Evolutionary conservation across 129 eudicot genomes (phyloP), one percentile per base, ranked within the genome.

Genomic region (Dittrichia graveolens): DNA sequence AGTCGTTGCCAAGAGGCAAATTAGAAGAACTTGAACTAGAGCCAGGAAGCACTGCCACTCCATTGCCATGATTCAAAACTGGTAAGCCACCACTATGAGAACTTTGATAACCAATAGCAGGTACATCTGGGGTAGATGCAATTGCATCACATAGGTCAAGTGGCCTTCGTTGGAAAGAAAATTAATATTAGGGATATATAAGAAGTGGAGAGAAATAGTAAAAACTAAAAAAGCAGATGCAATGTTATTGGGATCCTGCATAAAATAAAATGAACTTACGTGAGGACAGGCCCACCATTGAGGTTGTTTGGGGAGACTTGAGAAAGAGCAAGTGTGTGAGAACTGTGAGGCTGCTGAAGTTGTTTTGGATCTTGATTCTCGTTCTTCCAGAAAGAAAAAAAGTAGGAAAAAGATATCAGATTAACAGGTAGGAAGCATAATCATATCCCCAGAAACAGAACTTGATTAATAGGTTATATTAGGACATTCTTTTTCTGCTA

Each of bases 271-370:
- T n/a, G 19, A 68, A 78, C 94, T 83, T 85, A 92, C 98, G 98
- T 92, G 16, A 92, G 84, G 54, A 81, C 56, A 65, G 84, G 78
- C 74, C 87, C 91, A 72, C 88, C 96, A 77, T 69, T 89, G 79
- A 87, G 76, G 77, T 92, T 86, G 72, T 85, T 92, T 41, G 97
- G 96, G 73, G 82, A 83, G 77, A 81, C 86, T 83, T 86, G 97
- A 74, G 94, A 86, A 73, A 92, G 91, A 63, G 97, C 94, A 68
- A 58, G 58, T 12, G 73, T 59, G 73, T 86, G 96, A 63, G 98
- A 92, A 66, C 79, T 68, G 48, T 89, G 92, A 61, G 93, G 90
- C 61, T 71, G 91, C 74, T 80, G 89, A 42, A 92, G 57, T 44
- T 77, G 95, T 70, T 87, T 87, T 31, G 83, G 86, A 74, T 89